Evolutionary conservation across 768 basidiomycete genomes (phyloP).

Genomic region (Kondoa malvinella): DNA sequence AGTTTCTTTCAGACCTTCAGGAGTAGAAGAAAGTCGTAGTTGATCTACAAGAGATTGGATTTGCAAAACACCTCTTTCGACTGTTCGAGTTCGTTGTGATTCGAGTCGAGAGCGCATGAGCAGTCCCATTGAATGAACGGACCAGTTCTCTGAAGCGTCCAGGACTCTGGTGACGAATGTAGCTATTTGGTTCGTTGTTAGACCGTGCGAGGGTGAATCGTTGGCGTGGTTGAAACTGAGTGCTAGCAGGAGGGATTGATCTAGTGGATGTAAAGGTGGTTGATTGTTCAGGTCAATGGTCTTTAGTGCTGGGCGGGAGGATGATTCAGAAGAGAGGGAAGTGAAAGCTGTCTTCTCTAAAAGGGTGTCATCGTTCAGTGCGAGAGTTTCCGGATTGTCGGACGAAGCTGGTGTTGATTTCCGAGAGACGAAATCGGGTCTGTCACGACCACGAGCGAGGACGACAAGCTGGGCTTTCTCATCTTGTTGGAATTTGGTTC

Average conservation of each 20-base stretch:
- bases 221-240: constrained; percentile 81
- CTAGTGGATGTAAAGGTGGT: constrained; percentile 74
- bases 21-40: constrained; percentile 32
- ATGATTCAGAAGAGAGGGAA: constrained; percentile 40
- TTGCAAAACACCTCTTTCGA: constrained; percentile 80
- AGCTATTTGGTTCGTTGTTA: constrained; percentile 79
- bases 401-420: constrained; percentile 11
- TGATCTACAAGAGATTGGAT: constrained; percentile 91
- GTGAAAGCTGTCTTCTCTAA: constrained; percentile 88
- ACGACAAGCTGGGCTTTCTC: constrained; percentile 80
- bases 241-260: constrained; percentile 79
- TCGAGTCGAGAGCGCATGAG: constrained; percentile 84
- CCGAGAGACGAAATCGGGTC: constrained; percentile 27
- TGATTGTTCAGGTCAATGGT: constrained; percentile 60
- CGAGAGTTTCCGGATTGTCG: constrained; percentile 55
- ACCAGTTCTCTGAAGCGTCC: constrained; percentile 77
- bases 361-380: constrained; percentile 86
- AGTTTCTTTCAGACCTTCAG: constrained; percentile 16
- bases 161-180: constrained; percentile 83
- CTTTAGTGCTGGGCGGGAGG: constrained; percentile 37
- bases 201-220: constrained; percentile 70
- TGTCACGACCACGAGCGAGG: constrained; percentile 63
- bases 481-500: constrained; percentile 78
- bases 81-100: constrained; percentile 68
- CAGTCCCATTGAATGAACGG: constrained; percentile 88